Conservation (phyloP, 73 alveolate species). For the Paramecium bursaria region DNA sequence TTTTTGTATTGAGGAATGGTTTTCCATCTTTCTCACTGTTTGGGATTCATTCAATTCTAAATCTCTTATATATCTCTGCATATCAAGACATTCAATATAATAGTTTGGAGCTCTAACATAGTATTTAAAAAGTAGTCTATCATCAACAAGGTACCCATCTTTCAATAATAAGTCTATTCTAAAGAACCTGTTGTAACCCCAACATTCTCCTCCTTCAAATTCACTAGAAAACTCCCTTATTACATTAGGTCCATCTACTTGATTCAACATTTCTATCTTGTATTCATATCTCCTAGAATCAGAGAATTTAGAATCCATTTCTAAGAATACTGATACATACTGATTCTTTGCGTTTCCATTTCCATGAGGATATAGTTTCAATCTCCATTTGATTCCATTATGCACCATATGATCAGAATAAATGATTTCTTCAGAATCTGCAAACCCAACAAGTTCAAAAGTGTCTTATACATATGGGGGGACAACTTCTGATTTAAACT, state of each 20-base stretch:
- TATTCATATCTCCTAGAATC: constrained; percentile 91
- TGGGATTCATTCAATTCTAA: constrained; percentile 74
- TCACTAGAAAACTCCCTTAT: constrained; percentile 93
- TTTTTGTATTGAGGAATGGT: constrained; percentile 44
- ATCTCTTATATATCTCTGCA: constrained; percentile 80
- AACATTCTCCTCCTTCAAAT: constrained; percentile 97
- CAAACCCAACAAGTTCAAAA: constrained; percentile 79
- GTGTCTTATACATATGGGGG: constrained; percentile 89
- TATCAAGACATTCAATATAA: constrained; percentile 83
- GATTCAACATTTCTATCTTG: constrained; percentile 91
- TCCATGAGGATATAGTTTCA: constrained; percentile 96
- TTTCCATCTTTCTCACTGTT: constrained; percentile 66
- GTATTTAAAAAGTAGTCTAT: constrained; percentile 79
- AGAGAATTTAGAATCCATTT: constrained; percentile 84
- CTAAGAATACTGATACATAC: constrained; percentile 91
- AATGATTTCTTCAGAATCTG: constrained; percentile 82
- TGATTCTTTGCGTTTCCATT: constrained; percentile 89
- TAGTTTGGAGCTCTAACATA: constrained; percentile 93
- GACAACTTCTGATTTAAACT: constrained; percentile 83
- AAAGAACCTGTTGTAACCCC: constrained; percentile 97
- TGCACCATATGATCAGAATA: constrained; percentile 86
- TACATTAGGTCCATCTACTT: constrained; percentile 75
- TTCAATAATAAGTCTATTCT: constrained; percentile 82
- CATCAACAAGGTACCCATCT: constrained; percentile 92
- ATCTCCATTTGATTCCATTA: constrained; percentile 94